Evolutionary conservation across 495 filamentous ascomycete genomes (phyloP).

Genomic region (Amphirosellinia nigrospora): DNA sequence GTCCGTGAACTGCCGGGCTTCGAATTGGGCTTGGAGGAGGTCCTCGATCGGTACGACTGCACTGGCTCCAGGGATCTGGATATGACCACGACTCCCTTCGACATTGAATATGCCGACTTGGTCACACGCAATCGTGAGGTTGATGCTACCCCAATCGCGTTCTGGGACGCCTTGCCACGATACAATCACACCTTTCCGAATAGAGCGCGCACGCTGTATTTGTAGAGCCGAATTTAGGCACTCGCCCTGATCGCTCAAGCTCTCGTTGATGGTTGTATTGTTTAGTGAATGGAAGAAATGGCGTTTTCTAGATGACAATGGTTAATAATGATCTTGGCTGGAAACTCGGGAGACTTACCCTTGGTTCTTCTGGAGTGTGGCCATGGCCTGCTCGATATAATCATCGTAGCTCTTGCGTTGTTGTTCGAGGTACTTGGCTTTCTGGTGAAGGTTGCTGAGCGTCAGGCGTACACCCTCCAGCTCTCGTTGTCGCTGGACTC

Average conservation of each 20-base stretch:
- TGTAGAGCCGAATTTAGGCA: slow-evolving; percentile 98
- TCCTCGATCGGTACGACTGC: slow-evolving; percentile 91
- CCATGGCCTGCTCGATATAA: slow-evolving; percentile 98
- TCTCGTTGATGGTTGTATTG: slow-evolving; percentile 98
- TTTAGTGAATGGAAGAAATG: slow-evolving; percentile 96
- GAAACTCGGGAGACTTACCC: slow-evolving; percentile 54
- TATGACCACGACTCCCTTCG: slow-evolving; percentile 89
- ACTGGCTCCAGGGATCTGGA: slow-evolving; percentile 94
- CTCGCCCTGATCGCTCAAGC: slow-evolving; percentile 84
- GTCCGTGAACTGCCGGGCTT: slow-evolving; percentile 92
- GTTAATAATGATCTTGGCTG: slow-evolving; percentile 15
- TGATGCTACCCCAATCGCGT: slow-evolving; percentile 87
- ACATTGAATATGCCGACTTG: slow-evolving; percentile 93
- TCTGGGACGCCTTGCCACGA: slow-evolving; percentile 84
- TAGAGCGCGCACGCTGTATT: slow-evolving; percentile 88
- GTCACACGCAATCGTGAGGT: slow-evolving; percentile 92
- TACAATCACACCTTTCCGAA: slow-evolving; percentile 91
- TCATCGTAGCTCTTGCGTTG: slow-evolving; percentile 98
- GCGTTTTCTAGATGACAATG: slow-evolving; percentile 67
- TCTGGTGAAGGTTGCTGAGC: slow-evolving; percentile 82
- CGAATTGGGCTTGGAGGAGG: slow-evolving; percentile 94
- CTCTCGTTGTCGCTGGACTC: slow-evolving; percentile 89
- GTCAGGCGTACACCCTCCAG: slow-evolving; percentile 87
- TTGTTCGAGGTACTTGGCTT: slow-evolving; percentile 89
- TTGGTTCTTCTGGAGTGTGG: slow-evolving; percentile 97